Base-by-base conservation (phyloP, 225 moss, liverwort and hornwort species). In the Straminergon stramineum region DNA sequence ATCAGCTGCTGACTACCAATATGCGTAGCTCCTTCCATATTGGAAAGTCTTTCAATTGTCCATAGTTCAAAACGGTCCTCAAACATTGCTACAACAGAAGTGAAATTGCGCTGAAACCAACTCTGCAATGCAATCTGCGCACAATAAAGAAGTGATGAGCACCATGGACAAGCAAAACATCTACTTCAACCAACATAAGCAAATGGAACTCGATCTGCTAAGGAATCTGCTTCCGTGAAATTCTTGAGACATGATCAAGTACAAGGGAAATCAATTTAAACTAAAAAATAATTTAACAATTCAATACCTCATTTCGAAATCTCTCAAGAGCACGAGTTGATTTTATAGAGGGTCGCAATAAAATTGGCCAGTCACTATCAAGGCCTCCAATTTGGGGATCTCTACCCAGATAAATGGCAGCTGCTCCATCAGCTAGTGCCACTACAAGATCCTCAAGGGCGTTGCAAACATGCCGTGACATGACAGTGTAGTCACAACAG, bases 61-160 rank as follows among this genome's bases (percentile, higher is more conserved):
- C 99, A 97, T 65, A 99, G 84, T 87, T 96, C 97, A 90, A 97
- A 99, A 57, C 97, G 97, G 79, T 99, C 99, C 91, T 99, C 99
- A 90, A 97, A 99, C 95, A 97, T 97, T 39, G 99, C 94, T 69
- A 89, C 94, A 58, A 99, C 97, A 90, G 97, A 97, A 82, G 94
- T 89, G 66, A 90, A 97, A 88, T 99, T 97, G 79, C 92, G 87
- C 65, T 96, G 92, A 86, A 97, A 92, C 99, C 99, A 99, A 90
- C 97, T 93, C 85, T 88, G 92, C 91, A 99, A 92, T 64, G 95
- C 96, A 92, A 99, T 95, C 99, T 97, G 92, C 77, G 60, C 86
- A 92, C 81, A 73, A 78, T 63, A 75, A 77, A 83, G 68, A 86
- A 87, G 39, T 48, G 53, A 84, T 68, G 55, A 84, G 67, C 67